Base-by-base conservation (phyloP, 192 early-diverging fungal species). In the Backusella circina region DNA sequence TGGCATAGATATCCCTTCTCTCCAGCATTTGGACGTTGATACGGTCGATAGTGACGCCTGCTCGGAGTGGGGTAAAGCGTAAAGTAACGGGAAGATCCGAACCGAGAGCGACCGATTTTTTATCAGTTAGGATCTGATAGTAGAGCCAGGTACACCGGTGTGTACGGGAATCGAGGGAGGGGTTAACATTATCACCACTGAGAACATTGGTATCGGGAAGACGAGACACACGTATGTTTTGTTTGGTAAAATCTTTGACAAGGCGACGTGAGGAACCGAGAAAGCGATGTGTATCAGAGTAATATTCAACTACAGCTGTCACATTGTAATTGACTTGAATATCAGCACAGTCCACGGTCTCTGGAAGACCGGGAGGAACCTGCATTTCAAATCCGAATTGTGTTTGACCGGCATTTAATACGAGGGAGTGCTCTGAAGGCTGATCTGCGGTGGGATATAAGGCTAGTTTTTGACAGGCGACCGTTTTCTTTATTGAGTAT, bases 381-480 rank as follows among this genome's bases (percentile, higher is more conserved):
- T 71, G 21, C 70, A 71, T 71, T 21, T 71, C 70, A 3, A 71
- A 71, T 0, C 70, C 70, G 10, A 39, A 71, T 18, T 51, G 70
- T 4, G 70, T 71, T 32, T 32, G 16, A 3, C 70, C 70, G 8
- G 70, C 8, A 18, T 71, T 36, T 8, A 71, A 50, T n/a, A 71
- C 26, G 3, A 71, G 37, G 9, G 70, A 33, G 18, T 32, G 32
- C 12, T 68, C 36, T 30, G n/a, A 9, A 2, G 41, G 16, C 15
- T 30, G n/a, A 16, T 33, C 70, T 31, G 9, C 23, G 13, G 70
- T 32, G 2, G 39, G 70, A 71, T 50, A 32, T 32, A 71, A n/a
- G 0, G 30, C 39, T 26, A 71, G 13, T 23, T 15, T 37, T 71
- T 71, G 70, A 33, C 44, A 28, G 12, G 39, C 38, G 4, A 71